Evolutionary conservation across 2,329 filamentous ascomycete species (phyloP).

Genomic region (Fusarium tupiense): DNA sequence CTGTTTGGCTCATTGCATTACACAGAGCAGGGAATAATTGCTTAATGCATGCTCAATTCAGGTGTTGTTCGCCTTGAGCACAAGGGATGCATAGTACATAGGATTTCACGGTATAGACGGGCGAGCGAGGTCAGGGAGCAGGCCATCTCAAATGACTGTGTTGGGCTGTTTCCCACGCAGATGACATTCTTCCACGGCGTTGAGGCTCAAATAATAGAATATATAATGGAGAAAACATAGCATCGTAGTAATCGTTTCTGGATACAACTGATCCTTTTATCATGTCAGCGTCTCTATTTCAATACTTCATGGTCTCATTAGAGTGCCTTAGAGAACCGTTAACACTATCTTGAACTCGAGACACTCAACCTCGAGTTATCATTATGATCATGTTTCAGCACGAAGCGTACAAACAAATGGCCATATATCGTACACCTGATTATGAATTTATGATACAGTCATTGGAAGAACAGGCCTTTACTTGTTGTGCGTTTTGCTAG

Average conservation of each 20-base stretch:
- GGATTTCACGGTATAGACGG: slow-evolving; percentile 6
- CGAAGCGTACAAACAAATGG: neutral
- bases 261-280: neutral
- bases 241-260: neutral
- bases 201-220: neutral
- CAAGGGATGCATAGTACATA: neutral
- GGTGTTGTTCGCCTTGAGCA: neutral
- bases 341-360: neutral
- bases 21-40: slow-evolving; percentile 7
- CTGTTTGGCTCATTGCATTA: slow-evolving; percentile 9
- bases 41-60: neutral
- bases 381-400: neutral
- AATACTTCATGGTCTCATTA: neutral
- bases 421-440: neutral
- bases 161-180: neutral
- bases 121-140: neutral
- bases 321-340: neutral
- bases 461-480: neutral
- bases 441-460: neutral
- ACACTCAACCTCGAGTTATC: neutral
- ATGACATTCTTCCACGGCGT: neutral
- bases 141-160: neutral
- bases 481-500: neutral
- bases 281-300: neutral
- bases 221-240: neutral